Evolutionary conservation across 2,329 filamentous ascomycete species (phyloP).

Genomic region (Dryadomyces sulphureus): DNA sequence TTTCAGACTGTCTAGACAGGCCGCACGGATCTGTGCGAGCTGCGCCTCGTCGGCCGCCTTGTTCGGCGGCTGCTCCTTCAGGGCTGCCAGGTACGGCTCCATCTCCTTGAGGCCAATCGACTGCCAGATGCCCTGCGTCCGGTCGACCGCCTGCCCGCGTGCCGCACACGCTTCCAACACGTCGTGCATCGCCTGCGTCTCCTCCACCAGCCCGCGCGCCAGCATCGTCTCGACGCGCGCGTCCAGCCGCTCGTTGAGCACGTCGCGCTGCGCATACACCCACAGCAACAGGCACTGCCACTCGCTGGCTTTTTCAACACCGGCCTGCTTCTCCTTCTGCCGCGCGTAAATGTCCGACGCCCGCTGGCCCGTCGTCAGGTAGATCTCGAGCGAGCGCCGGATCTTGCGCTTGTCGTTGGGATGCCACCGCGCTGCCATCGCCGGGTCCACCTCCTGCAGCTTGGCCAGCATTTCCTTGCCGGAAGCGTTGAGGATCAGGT

Average conservation of each 20-base stretch:
- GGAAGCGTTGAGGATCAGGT: conserved; percentile 54
- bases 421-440: conserved; percentile 86
- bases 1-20: conserved; percentile 62
- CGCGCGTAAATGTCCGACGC: conserved; percentile 81
- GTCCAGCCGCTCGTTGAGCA: conserved; percentile 57
- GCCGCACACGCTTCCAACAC: conserved; percentile 20
- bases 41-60: too few species aligned
- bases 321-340: conserved; percentile 31
- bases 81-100: conserved; percentile 44
- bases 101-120: conserved; percentile 96
- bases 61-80: too few species aligned
- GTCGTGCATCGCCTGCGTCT: conserved; percentile 30
- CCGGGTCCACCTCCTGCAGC: conserved; percentile 67
- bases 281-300: conserved; percentile 64
- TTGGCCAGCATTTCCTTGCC: conserved; percentile 59
- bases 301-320: neutral
- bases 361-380: conserved; percentile 60
- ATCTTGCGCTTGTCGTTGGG: conserved; percentile 89
- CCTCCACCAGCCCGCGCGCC: conserved; percentile 32
- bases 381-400: conserved; percentile 78
- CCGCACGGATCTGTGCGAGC: conserved; percentile 37
- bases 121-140: conserved; percentile 80
- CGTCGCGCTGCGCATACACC: conserved; percentile 61
- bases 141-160: conserved; percentile 45
- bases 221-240: conserved; percentile 76